Evolutionary conservation across 1,284 basidiomycete species (phyloP), one percentile per base, ranked within the genome.

Genomic region (Phylloboletellus chloephorus): DNA sequence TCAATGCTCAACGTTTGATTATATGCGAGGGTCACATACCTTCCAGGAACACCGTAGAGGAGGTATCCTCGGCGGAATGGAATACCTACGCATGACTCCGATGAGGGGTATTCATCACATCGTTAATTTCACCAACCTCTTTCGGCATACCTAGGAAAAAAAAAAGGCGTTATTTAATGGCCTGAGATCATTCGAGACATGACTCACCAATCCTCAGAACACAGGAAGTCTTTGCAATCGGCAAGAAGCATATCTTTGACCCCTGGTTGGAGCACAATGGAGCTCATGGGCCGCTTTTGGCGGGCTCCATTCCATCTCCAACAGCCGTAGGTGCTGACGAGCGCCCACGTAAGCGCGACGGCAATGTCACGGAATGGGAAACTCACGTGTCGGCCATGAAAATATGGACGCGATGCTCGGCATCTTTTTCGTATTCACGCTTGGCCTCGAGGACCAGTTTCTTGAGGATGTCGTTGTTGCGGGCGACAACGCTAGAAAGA

Each of bases 291-390:
- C 29, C 87, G 74, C 60, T 89, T 89, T 52, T 88, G 85, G 38
- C 85, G 74, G 8, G 86, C 85, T 33, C 87, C 87, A 56, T 87
- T 89, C 82, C 84, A 89, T 43, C 85, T 71, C 86, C 86, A 89
- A 53, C 79, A 79, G 2, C 73, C 74, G 53, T 83, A 84, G 9
- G 79, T 76, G 29, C 79, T 83, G 42, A 30, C 26, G 32, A 20
- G 23, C 37, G 33, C 28, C 17, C 13, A 12, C 37, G 36, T 51
- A 29, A 52, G 44, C 42, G 25, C 17, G 31, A 28, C 23, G 25
- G 40, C 31, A 30, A 38, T 25, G 17, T 38, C 51, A 50, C 38
- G 36, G 12, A 39, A 40, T 21, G 50, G 33, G 17, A 17, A 39
- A 60, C 82, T 73, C 72, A 88, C 83, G 82, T 83, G 66, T 89